Base-by-base conservation (phyloP, 768 basidiomycete genomes). In the Hygrophorus pudorinus region DNA sequence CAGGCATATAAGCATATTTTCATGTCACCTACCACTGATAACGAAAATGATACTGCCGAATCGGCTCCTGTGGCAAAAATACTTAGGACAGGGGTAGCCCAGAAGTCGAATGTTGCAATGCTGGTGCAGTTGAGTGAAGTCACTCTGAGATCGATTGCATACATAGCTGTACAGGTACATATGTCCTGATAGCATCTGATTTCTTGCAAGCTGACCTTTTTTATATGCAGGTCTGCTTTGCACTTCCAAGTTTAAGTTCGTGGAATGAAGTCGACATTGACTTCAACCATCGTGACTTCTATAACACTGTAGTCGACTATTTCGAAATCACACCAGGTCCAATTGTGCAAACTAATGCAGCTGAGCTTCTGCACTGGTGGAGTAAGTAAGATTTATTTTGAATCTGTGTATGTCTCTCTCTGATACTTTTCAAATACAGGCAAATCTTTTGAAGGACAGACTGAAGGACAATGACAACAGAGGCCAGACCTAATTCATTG, bases 321-420 rank as follows among this genome's bases (percentile, higher is more conserved):
- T 53, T 56, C 28, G 52, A 56, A 36, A 32, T 29, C 6, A 30
- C 45, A 13, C 47, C 51, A 11, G 45, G 51, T 6, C 44, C 46
- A 2, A 12, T 35, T 28, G 40, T 40, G 13, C 5, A 38, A 28
- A 12, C 6, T 3, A 20, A 42, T 13, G 21, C 38, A 12, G 28
- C 32, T 5, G 35, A 45, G 14, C 48, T 53, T 24, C 48, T 53
- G 12, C 17, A 40, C 8, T 53, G 52, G 52, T 53, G 52, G 52
- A 53, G 43, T 34, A 47, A n/a, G 52, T 53, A 42, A 16, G 48
- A 40, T 21, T 14, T 4, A 2, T 21, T 7, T 32, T 35, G 5
- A 17, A 35, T 17, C 17, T 13, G 5, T 17, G 33, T 13, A n/a
- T 17, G 33, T 35, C 5, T 35, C n/a, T n/a, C 17, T 4, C n/a